Base-by-base conservation (phyloP, 192 early-diverging fungal genomes). In the Coemansia sp. region DNA sequence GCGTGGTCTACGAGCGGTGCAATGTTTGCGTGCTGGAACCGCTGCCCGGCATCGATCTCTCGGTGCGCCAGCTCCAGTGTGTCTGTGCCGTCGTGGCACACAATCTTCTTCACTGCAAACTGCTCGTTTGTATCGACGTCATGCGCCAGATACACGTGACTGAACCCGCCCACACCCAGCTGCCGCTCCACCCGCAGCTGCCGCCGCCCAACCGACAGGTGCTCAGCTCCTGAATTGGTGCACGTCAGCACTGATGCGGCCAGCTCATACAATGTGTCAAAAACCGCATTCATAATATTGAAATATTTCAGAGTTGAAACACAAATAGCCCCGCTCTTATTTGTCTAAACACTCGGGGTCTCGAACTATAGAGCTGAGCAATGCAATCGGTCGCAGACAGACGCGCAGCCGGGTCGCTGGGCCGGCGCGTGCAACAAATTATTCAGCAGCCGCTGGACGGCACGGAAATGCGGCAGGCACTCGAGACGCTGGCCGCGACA, bases 161-260 rank as follows among this genome's bases (percentile, higher is more conserved):
- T 87, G 73, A 90, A 92, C 7, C 88, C 90, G 57, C 90, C 90
- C 79, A 89, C 88, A 27, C 90, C 90, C 22, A 92, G 72, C 6
- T 85, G 67, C 37, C 75, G 82, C 60, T 86, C 56, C 23, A 90
- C 74, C 15, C 78, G 82, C 69, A 87, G 90, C 21, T 76, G 75
- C 15, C 83, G 70, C 51, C 82, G 63, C 69, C 87, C 88, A 41
- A 90, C 82, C n/a, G 69, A 72, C 5, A 89, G 67, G 19, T 76
- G 21, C 39, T 60, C 14, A 14, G 39, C 9, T 9, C 22, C 39
- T 2, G 15, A 9, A 69, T 85, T 1, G 82, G 82, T 41, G 82
- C 72, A 66, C 84, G 85, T 21, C 29, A 52, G 43, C 17, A 43
- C 15, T 3, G 50, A 52, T 21, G 50, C 10, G 2, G 50, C 50